A percentile compares a stretch with the other conserved stretches of the same genome.
These are phyloP conservation scores for Xanthoparmelia taractica DNA, from an alignment of 495 filamentous ascomycete species.

Conservation along the genomic window DNA sequence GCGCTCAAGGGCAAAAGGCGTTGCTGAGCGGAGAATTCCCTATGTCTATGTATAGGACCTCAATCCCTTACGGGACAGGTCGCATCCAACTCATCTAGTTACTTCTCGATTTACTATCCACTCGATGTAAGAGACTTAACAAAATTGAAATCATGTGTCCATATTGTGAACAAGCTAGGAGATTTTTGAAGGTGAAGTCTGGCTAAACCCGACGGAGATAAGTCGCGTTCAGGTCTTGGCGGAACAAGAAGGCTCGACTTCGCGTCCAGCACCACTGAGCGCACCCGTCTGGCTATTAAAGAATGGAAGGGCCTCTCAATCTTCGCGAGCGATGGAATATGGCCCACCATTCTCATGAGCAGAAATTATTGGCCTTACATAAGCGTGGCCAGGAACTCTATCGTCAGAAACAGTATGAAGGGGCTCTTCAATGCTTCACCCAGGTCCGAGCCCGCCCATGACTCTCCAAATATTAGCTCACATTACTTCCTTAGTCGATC, in stretches of 20 bases:
- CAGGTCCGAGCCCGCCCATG: constrained; percentile 29
- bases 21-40: too few species aligned
- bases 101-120: too few species aligned
- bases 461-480: constrained; percentile 11
- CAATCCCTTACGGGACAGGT: too few species aligned
- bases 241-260: not conserved
- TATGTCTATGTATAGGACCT: too few species aligned
- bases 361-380: constrained; percentile 25
- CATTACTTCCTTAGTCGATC: constrained; percentile 33
- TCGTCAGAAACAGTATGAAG: constrained; percentile 35
- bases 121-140: too few species aligned
- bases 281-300: not conserved
- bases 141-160: too few species aligned
- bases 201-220: not conserved
- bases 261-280: not conserved
- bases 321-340: constrained; percentile 5
- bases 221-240: not conserved
- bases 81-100: too few species aligned
- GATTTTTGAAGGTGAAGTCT: too few species aligned
- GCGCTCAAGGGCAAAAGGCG: too few species aligned
- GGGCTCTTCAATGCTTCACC: constrained; percentile 38
- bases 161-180: too few species aligned
- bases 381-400: constrained; percentile 38
- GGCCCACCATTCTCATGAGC: constrained; percentile 15
- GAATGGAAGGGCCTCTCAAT: constrained; percentile 16